Percentiles rank a stretch among this genome's conserved stretches.
Evolutionary conservation across 208 protist genomes (phyloP).

Genomic region (Acanthamoeba lenticulata): DNA sequence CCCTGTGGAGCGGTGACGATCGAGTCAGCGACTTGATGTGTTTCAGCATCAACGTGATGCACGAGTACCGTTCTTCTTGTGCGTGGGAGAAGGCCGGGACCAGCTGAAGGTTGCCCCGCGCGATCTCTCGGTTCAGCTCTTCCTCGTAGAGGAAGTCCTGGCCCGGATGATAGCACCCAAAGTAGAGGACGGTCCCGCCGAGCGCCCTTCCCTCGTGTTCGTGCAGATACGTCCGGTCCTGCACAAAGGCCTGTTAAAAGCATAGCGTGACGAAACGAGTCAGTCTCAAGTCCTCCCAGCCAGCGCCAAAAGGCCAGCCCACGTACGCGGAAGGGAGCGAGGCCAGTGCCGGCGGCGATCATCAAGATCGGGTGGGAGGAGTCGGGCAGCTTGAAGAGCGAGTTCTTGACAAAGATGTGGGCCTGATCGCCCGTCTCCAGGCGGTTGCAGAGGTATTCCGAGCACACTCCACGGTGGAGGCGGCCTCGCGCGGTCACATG

Average conservation of each 20-base stretch:
- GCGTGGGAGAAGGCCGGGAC: slow-evolving; percentile 23
- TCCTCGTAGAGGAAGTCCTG: slow-evolving; percentile 49
- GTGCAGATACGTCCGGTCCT: not conserved
- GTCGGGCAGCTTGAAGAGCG: not conserved
- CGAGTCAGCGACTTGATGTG: not conserved
- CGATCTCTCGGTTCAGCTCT: not conserved
- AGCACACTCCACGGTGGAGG: not conserved
- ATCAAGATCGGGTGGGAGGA: not conserved
- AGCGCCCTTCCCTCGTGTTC: not conserved
- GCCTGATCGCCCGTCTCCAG: not conserved
- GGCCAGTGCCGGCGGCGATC: slow-evolving; percentile 46
- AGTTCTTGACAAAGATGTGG: slow-evolving; percentile 19
- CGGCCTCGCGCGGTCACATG: not conserved
- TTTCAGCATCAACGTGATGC: not conserved
- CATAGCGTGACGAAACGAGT: not conserved
- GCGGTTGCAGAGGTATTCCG: not conserved
- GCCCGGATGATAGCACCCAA: not conserved
- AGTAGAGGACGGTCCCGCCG: not conserved
- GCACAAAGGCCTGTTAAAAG: slow-evolving; percentile 30
- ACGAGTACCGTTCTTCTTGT: not conserved
- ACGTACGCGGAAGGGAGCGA: slow-evolving; percentile 32
- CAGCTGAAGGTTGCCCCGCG: not conserved
- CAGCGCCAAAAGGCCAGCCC: not conserved
- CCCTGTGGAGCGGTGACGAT: not conserved
- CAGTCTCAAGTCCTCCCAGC: not conserved